Conservation (phyloP, 768 basidiomycete species). For the Pulveroboletus ravenelii region DNA sequence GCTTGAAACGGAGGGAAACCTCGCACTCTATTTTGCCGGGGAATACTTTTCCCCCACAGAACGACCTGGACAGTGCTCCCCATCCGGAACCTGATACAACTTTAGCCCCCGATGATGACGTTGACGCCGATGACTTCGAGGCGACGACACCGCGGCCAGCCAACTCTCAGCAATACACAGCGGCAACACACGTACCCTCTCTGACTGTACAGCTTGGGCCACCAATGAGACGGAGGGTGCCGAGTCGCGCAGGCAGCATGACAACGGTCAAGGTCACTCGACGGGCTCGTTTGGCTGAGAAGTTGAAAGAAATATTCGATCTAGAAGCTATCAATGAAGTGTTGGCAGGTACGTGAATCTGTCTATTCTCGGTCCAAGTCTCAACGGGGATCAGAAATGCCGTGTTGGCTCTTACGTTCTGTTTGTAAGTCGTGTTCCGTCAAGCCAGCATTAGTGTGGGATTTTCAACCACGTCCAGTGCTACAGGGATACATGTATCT, state of each 20-base stretch:
- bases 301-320: conserved; percentile 85
- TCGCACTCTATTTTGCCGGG: conserved; percentile 15
- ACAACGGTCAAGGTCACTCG: conserved; percentile 67
- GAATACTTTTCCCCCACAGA: conserved; percentile 6
- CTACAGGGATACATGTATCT: conserved; percentile 98
- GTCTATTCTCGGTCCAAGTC: background rate
- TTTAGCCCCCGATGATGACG: conserved; percentile 47
- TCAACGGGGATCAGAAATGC: conserved; percentile 59
- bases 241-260: conserved; percentile 56
- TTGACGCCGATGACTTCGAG: conserved; percentile 55
- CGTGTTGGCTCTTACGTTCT: conserved; percentile 89
- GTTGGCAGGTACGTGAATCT: conserved; percentile 55
- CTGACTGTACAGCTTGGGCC: conserved; percentile 16
- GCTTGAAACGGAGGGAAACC: conserved; percentile 45
- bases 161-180: conserved; percentile 15
- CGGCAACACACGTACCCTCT: background rate
- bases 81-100: conserved; percentile 33
- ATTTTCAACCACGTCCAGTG: conserved; percentile 42
- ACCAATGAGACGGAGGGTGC: conserved; percentile 19
- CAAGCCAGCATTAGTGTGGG: background rate
- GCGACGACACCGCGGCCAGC: conserved; percentile 40
- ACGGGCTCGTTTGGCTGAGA: conserved; percentile 74
- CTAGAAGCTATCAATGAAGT: conserved; percentile 80
- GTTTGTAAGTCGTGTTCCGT: conserved; percentile 57
- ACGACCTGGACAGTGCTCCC: conserved; percentile 28